Evolutionary conservation across 2,329 filamentous ascomycete species (phyloP).

Genomic region (Fusarium continuum): DNA sequence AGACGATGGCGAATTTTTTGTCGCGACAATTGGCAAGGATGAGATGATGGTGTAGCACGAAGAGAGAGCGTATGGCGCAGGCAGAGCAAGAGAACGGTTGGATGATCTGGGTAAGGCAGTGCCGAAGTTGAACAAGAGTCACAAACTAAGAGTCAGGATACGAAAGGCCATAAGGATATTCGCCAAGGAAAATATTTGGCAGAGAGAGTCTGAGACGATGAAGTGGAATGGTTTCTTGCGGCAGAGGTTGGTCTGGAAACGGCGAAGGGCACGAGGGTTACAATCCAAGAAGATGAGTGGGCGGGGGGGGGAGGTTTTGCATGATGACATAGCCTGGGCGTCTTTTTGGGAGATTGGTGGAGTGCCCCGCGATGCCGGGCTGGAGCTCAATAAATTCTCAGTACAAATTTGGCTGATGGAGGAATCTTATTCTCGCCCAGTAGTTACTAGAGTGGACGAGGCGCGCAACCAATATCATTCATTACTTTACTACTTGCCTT

Average conservation of each 20-base stretch:
- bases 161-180: slow-evolving; percentile 17
- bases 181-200: slow-evolving; percentile 21
- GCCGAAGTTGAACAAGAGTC: slow-evolving; percentile 7
- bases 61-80: slow-evolving; percentile 6
- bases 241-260: slow-evolving; percentile 33
- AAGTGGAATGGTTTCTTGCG: slow-evolving; percentile 35
- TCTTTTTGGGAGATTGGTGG: slow-evolving; percentile 16
- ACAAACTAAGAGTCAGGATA: slow-evolving; percentile 18
- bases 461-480: neutral
- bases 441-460: neutral
- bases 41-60: slow-evolving; percentile 14
- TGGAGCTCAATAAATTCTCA: slow-evolving; percentile 5
- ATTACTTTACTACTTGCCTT: neutral
- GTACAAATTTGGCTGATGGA: neutral
- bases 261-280: slow-evolving; percentile 37
- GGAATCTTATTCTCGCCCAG: neutral
- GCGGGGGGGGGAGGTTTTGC: slow-evolving; percentile 21
- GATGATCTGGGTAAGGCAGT: slow-evolving; percentile 4
- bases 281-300: slow-evolving; percentile 24
- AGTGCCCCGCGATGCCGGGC: slow-evolving; percentile 31
- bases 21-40: slow-evolving; percentile 17
- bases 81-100: slow-evolving; percentile 4
- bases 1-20: slow-evolving; percentile 4
- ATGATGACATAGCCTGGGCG: slow-evolving; percentile 34
- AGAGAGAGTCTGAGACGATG: slow-evolving; percentile 16